Percentiles rank a stretch among this genome's conserved stretches.
Evolutionary conservation across 495 filamentous ascomycete genomes (phyloP).

Genomic region (Aspergillus conjunctus): DNA sequence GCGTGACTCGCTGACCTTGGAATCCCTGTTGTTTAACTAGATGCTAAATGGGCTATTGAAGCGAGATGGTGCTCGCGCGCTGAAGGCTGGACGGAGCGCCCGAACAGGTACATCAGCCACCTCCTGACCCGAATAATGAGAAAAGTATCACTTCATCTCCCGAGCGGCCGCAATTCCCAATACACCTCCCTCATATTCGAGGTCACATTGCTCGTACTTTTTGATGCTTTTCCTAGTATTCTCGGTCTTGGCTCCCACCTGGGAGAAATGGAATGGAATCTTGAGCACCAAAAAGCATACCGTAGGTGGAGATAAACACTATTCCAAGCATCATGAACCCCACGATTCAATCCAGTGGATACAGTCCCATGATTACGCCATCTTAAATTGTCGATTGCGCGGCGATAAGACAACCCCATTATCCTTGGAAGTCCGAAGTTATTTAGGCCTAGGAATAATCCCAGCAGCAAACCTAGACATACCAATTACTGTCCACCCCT

Average conservation of each 20-base stretch:
- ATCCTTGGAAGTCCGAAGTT: background rate
- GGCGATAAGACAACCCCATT: background rate
- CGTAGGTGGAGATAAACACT: too few relatives aligned
- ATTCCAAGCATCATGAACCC: too few relatives aligned
- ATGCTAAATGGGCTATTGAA: too few relatives aligned
- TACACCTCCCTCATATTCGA: background rate
- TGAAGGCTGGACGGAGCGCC: conserved; percentile 11
- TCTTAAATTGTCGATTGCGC: background rate
- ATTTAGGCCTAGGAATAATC: background rate
- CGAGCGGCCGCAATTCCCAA: background rate
- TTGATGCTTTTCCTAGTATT: too few relatives aligned
- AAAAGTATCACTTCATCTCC: background rate
- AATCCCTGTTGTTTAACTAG: conserved; percentile 5
- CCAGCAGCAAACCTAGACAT: background rate
- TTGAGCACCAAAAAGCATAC: too few relatives aligned
- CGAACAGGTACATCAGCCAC: conserved; percentile 25
- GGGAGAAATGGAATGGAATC: too few relatives aligned
- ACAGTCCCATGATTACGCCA: too few relatives aligned
- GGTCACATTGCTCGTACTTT: conserved; percentile 19
- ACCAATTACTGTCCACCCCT: too few relatives aligned
- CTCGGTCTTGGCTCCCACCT: too few relatives aligned
- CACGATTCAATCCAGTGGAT: too few relatives aligned
- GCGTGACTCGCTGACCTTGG: conserved; percentile 10
- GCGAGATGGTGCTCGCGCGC: background rate
- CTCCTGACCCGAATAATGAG: conserved; percentile 24